Evolutionary conservation across 306 rosid genomes (phyloP), one percentile per base, ranked within the genome.

Genomic region (Cicer arietinum): DNA sequence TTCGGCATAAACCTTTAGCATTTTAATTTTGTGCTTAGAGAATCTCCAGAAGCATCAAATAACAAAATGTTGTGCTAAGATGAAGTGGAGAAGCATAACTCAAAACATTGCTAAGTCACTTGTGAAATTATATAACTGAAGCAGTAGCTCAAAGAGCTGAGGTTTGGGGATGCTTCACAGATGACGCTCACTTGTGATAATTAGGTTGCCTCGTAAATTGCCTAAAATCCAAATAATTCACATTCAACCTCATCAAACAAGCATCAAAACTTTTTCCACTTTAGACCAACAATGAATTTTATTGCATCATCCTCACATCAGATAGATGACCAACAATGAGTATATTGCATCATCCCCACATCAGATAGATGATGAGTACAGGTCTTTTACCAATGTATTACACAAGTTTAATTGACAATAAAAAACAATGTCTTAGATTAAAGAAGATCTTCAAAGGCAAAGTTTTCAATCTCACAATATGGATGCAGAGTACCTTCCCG

Each of bases 371-470:
- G 58, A 52, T 52, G 58, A 16, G 10, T 22, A 52, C 58, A 52
- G 58, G 58, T 52, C 58, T 22, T 52, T 16, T 16, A 52, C 58
- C 22, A 52, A 52, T 52, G 16, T 16, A 52, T 52, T 52, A 16
- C 58, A 52, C 39, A 56, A 9, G 22, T 18, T 56, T 14, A 56
- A 56, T 56, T 56, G 61, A 56, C 7, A 56, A 20, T 56, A 52
- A 56, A 9, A 10, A 54, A 10, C 61, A 54, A 17, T 54, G 61
- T 18, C 12, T 3, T 20, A 18, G 13, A 54, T 20, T 18, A 56
- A 56, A 56, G 35, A 20, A 54, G 20, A 56, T 56, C 13, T 56
- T 56, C 37, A 56, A 54, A 54, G 61, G 37, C 58, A 18, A 56
- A 56, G 37, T 56, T 56, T 56, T 56, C 13, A 56, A 56, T 18